Percentiles rank a stretch among this genome's conserved stretches.
These are phyloP conservation scores for Kalmanozyma brasiliensis DNA, from an alignment of 1,284 basidiomycete species.

Conservation along the genomic window DNA sequence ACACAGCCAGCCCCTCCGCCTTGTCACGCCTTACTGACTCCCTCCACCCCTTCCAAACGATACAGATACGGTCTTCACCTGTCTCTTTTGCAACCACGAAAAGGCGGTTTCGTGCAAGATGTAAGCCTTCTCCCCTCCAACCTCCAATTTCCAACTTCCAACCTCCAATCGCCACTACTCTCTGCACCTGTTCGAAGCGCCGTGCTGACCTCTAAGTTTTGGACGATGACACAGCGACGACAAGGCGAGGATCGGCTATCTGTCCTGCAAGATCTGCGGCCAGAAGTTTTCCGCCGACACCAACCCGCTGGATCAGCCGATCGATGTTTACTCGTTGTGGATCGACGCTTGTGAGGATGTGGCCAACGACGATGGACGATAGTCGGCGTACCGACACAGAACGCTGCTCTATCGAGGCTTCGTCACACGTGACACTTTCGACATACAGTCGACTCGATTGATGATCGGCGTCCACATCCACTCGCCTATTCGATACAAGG, in stretches of 20 bases:
- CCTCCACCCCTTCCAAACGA: too few relatives aligned
- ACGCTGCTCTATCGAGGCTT: too few relatives aligned
- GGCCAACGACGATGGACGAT: slow-evolving; percentile 69
- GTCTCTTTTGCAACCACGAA: slow-evolving; percentile 89
- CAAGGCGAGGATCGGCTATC: slow-evolving; percentile 59
- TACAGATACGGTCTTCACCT: slow-evolving; percentile 69
- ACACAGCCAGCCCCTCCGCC: too few relatives aligned
- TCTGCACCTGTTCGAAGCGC: too few relatives aligned
- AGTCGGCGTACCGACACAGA: neutral
- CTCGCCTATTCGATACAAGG: too few relatives aligned
- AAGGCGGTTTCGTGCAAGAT: slow-evolving; percentile 86
- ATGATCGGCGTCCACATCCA: neutral
- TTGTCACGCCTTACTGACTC: slow-evolving; percentile 1
- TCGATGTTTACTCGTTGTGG: slow-evolving; percentile 90
- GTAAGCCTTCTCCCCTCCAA: slow-evolving; percentile 70
- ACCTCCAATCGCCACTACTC: too few relatives aligned
- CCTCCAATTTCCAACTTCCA: too few relatives aligned
- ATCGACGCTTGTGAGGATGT: slow-evolving; percentile 89
- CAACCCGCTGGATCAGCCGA: slow-evolving; percentile 82
- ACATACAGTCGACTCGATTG: neutral
- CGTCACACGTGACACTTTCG: neutral
- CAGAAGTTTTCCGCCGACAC: slow-evolving; percentile 62
- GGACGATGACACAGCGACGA: slow-evolving; percentile 63
- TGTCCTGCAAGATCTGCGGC: slow-evolving; percentile 65
- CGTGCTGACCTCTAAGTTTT: neutral